These are phyloP conservation scores for Rhizophagus sp. DNA, from an alignment of 192 early-diverging fungal species.

Conservation along the genomic window DNA sequence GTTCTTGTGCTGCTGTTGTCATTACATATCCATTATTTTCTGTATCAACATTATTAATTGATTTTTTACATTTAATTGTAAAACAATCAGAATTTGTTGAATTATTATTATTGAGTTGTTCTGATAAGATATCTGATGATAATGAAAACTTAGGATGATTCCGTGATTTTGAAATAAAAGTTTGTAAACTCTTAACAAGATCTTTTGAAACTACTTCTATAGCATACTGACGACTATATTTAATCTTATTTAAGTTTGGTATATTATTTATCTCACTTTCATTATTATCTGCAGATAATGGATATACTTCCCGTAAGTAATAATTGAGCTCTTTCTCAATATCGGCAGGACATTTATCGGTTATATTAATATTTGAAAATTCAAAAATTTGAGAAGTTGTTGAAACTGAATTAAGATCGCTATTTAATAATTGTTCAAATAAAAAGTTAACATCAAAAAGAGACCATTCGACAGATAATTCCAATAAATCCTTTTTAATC, in stretches of 20 bases:
- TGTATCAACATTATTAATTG: neutral
- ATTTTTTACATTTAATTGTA: neutral
- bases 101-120: neutral
- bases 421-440: neutral
- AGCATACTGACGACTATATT: neutral
- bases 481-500: neutral
- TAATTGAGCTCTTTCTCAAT: neutral
- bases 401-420: neutral
- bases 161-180: neutral
- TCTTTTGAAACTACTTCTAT: conserved; percentile 4
- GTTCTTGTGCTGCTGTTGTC: neutral
- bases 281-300: neutral
- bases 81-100: neutral
- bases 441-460: neutral
- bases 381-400: neutral
- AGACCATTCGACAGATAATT: neutral
- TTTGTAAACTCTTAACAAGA: neutral
- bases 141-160: neutral
- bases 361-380: neutral
- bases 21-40: neutral
- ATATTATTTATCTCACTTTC: neutral
- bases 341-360: neutral
- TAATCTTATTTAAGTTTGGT: neutral
- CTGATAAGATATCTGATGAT: neutral
- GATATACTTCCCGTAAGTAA: neutral